Percentiles rank a stretch among this genome's conserved stretches.
phyloP scores from a whole-genome alignment of 1,284 basidiomycete species.

The Marasmius fiardii region DNA sequence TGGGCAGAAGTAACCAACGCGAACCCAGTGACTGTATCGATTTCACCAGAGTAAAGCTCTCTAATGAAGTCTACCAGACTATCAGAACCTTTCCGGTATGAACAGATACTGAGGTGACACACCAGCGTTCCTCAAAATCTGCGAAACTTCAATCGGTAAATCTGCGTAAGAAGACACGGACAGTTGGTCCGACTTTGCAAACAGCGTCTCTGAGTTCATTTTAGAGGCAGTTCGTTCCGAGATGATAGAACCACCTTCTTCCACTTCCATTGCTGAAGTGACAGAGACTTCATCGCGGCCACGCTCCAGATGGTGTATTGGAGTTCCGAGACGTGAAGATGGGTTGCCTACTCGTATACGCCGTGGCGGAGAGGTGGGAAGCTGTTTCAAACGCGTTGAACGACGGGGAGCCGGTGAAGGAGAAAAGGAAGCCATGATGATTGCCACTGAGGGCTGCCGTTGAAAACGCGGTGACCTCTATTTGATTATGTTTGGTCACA shows the following conservation, averaged over 20 bases:
- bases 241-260: slow-evolving; percentile 39
- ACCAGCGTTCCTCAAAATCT: slow-evolving; percentile 67
- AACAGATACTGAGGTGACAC: slow-evolving; percentile 18
- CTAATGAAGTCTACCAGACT: slow-evolving; percentile 55
- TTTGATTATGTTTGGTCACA: neutral
- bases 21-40: slow-evolving; percentile 70
- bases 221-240: slow-evolving; percentile 37
- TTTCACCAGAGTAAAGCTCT: slow-evolving; percentile 64
- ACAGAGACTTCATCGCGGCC: slow-evolving; percentile 35
- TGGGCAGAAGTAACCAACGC: slow-evolving; percentile 66
- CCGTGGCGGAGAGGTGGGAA: slow-evolving; percentile 36
- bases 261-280: slow-evolving; percentile 61
- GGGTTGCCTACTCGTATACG: slow-evolving; percentile 24
- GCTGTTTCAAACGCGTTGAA: slow-evolving; percentile 37
- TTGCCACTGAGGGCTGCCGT: neutral
- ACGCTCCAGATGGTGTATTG: slow-evolving; percentile 20
- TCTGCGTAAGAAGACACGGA: slow-evolving; percentile 65
- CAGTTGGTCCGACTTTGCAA: slow-evolving; percentile 72
- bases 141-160: slow-evolving; percentile 71
- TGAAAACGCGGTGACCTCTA: neutral
- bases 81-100: slow-evolving; percentile 11
- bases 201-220: slow-evolving; percentile 45
- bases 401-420: slow-evolving; percentile 50
- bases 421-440: slow-evolving; percentile 44
- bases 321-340: slow-evolving; percentile 32